Evolutionary conservation across 2,329 filamentous ascomycete genomes (phyloP), one percentile per base, ranked within the genome.

Genomic region (Trichoderma brevicompactum): DNA sequence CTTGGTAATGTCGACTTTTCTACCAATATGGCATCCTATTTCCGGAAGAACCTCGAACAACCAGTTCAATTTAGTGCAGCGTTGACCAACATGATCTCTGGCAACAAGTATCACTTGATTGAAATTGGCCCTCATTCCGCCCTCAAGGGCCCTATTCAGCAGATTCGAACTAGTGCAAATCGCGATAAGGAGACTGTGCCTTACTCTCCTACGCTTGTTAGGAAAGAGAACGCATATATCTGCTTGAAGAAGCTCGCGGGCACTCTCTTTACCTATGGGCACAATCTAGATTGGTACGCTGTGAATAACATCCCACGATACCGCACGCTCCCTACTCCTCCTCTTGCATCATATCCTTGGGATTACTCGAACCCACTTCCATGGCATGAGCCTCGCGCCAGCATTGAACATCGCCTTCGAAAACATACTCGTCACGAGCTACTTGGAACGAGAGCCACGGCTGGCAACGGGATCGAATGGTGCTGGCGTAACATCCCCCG

Each of bases 41-140:
- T 78, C 77, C 69, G 72, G 1, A 68, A 74, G 17, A 81, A 80
- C 64, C 71, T 81, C 69, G 63, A 71, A 0, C 69, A 70, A 2
- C 65, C 77, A 8, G 78, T 81, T 2, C 68, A 74, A 2, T 80
- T 80, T 67, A 70, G 69, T 17, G 53, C 54, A 2, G 48, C 48
- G 1, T 53, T 62, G 17, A 36, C 59, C 19, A 55, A 28, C 6
- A 55, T 38, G 66, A 68, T 69, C 23, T 67, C 65, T 12, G 38
- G 60, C 40, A 58, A 40, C 13, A 64, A 66, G 60, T 68, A 53
- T 43, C 62, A 70, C 52, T 17, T 70, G 23, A 73, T 82, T 23
- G 82, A 84, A 69, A 69, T 84, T 7, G 81, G 82, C 0, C 81
- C 82, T 0, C 82, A 83, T 67, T 76, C 81, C 0, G 81, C 80